Percentiles rank a stretch among this genome's conserved stretches.
Conservation (phyloP, 495 filamentous ascomycete genomes). For the Amniculicola lignicola region DNA sequence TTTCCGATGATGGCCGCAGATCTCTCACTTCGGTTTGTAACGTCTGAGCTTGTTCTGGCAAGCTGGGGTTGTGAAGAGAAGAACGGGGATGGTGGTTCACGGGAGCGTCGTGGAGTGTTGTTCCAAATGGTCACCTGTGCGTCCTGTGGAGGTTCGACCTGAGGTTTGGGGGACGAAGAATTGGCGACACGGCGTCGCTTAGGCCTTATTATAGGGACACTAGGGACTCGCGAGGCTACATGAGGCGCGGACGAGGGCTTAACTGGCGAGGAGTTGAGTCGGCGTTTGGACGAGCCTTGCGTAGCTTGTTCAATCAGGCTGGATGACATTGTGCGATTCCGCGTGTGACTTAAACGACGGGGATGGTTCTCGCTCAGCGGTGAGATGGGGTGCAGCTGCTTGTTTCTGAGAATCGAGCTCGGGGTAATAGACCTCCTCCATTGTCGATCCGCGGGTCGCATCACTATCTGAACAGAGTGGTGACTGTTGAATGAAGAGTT, state of each 20-base stretch:
- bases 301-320: slow-evolving; percentile 1
- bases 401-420: slow-evolving; percentile 26
- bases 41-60: slow-evolving; percentile 22
- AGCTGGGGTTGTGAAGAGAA: slow-evolving; percentile 20
- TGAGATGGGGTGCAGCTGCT: slow-evolving; percentile 22
- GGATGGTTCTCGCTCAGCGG: slow-evolving; percentile 28
- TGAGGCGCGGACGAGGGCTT: slow-evolving; percentile 11
- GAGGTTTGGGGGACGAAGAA: slow-evolving; percentile 16
- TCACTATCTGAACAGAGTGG: slow-evolving; percentile 21
- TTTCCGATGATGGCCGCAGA: slow-evolving; percentile 17
- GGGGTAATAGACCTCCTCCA: slow-evolving; percentile 23
- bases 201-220: slow-evolving; percentile 2
- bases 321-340: slow-evolving; percentile 22
- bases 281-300: slow-evolving; percentile 22
- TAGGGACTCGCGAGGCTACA: slow-evolving; percentile 1
- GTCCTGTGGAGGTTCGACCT: background rate
- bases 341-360: slow-evolving; percentile 1
- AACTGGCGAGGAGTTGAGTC: slow-evolving; percentile 21
- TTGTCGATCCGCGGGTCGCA: slow-evolving; percentile 24
- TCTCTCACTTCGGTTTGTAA: slow-evolving; percentile 14
- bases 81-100: slow-evolving; percentile 23
- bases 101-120: slow-evolving; percentile 15
- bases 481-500: slow-evolving; percentile 41
- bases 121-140: slow-evolving; percentile 6
- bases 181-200: slow-evolving; percentile 25